Evolutionary conservation across 306 rosid species (phyloP), one percentile per base, ranked within the genome.

Genomic region (Quercus bicolor): DNA sequence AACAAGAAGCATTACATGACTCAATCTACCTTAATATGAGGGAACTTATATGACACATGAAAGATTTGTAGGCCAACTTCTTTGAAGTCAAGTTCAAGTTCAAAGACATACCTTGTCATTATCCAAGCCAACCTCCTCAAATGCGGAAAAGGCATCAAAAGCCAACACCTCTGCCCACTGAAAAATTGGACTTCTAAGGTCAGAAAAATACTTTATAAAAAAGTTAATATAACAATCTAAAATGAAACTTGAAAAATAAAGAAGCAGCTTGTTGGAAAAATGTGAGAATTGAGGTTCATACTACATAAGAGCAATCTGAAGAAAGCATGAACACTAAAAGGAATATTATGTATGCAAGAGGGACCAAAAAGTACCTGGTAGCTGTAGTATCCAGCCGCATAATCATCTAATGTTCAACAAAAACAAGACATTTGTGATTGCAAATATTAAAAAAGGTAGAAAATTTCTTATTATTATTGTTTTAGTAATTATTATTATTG

Each of bases 101-200:
- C 45, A 37, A 37, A 95, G 59, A 72, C 76, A 21, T 92, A 95
- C 98, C 93, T 86, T 74, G 83, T 31, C 77, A 81, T 92, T 77
- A 72, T 92, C 92, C 85, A 95, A 85, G 78, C 98, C 98, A 56
- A 81, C 97, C 80, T 95, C 98, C 88, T 95, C 98, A 70, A 95
- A 95, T 68, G 98, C 98, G 54, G 98, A 95, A 88, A 95, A 95
- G 77, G 98, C 98, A 91, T 95, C 98, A 5, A 98, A 98, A 77
- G 98, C 93, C 74, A 92, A 81, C 64, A 92, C 98, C 89, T 95
- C 98, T 52, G 98, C 98, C 98, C 98, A 95, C 98, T 95, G 97
- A 84, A 57, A 88, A 79, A 84, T 76, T 77, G 77, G 76, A 61
- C 71, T 43, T 73, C 71, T 56, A 18, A 33, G 31, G 29, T 68